Evolutionary conservation across 495 filamentous ascomycete genomes (phyloP).

Genomic region (Annulohypoxylon nitens): DNA sequence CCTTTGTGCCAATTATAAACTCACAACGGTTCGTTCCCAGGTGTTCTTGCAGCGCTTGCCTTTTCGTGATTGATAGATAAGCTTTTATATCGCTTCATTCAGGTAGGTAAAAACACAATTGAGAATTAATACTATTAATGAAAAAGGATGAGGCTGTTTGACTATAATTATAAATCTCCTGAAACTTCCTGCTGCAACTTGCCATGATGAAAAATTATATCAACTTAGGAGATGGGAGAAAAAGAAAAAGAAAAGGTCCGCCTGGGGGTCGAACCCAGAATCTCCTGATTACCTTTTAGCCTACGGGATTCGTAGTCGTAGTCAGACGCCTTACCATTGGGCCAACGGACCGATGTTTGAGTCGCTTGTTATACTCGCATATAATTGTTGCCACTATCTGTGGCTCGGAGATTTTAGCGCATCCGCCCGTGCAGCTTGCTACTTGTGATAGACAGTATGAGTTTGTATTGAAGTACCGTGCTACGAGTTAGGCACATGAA

Average conservation of each 20-base stretch:
- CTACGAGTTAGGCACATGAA: background rate
- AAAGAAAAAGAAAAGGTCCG: constrained; percentile 25
- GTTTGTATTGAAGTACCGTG: background rate
- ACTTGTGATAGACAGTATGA: constrained; percentile 6
- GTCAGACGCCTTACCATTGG: constrained; percentile 43
- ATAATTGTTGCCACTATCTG: background rate
- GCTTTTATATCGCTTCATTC: too few relatives aligned
- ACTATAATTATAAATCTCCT: too few relatives aligned
- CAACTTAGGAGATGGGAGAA: background rate
- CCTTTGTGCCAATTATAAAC: too few relatives aligned
- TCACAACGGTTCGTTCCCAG: too few relatives aligned
- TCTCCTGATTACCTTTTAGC: constrained; percentile 28
- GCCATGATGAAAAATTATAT: background rate
- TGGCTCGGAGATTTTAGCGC: constrained; percentile 3
- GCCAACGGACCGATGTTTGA: constrained; percentile 29
- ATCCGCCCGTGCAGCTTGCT: background rate
- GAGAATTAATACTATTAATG: too few relatives aligned
- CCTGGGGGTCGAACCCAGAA: constrained; percentile 41
- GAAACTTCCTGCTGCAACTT: too few relatives aligned
- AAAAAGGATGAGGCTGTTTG: too few relatives aligned
- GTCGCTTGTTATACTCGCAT: background rate
- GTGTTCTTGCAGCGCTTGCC: too few relatives aligned
- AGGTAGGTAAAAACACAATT: too few relatives aligned
- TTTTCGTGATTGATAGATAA: too few relatives aligned
- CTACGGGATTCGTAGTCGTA: constrained; percentile 3